phyloP scores from a whole-genome alignment of 495 filamentous ascomycete species.

The Acidomyces sp. region DNA sequence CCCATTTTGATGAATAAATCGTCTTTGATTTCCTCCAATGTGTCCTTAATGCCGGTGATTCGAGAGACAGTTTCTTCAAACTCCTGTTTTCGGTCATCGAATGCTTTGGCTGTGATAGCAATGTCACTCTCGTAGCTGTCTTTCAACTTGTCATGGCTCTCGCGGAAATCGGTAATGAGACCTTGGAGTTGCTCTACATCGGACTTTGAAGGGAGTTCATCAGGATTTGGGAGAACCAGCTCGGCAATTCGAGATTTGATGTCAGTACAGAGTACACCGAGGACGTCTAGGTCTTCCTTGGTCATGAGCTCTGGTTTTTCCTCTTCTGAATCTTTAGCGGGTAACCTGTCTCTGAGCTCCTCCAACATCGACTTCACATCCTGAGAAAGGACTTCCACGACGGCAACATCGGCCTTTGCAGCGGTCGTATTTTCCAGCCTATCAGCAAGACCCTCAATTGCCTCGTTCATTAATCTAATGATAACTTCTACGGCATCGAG shows the following conservation, averaged over 20 bases:
- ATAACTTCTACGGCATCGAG: slow-evolving; percentile 58
- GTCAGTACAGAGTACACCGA: slow-evolving; percentile 66
- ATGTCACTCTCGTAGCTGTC: slow-evolving; percentile 55
- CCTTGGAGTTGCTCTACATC: slow-evolving; percentile 53
- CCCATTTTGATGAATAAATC: slow-evolving; percentile 52
- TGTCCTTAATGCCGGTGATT: slow-evolving; percentile 44
- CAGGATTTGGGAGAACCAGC: slow-evolving; percentile 52
- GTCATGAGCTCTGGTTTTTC: slow-evolving; percentile 52
- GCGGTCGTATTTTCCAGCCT: slow-evolving; percentile 29
- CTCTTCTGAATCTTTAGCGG: slow-evolving; percentile 41
- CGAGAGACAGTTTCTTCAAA: slow-evolving; percentile 45
- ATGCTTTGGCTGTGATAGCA: slow-evolving; percentile 59
- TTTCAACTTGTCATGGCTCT: slow-evolving; percentile 34
- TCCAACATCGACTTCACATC: slow-evolving; percentile 62
- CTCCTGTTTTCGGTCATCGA: slow-evolving; percentile 63
- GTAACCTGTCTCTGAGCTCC: slow-evolving; percentile 50
- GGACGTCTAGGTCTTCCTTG: slow-evolving; percentile 64
- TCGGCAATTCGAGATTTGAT: slow-evolving; percentile 63
- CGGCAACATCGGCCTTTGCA: slow-evolving; percentile 50
- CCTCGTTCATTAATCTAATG: slow-evolving; percentile 57
- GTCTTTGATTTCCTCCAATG: slow-evolving; percentile 48
- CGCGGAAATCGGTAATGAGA: slow-evolving; percentile 51
- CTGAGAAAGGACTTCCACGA: slow-evolving; percentile 61
- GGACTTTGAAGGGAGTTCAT: slow-evolving; percentile 46
- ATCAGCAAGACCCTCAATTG: slow-evolving; percentile 43